Percentiles rank a stretch among this genome's conserved stretches.
These are phyloP conservation scores for Trichoderma pleuroti DNA, from an alignment of 2,329 filamentous ascomycete genomes.

Conservation along the genomic window DNA sequence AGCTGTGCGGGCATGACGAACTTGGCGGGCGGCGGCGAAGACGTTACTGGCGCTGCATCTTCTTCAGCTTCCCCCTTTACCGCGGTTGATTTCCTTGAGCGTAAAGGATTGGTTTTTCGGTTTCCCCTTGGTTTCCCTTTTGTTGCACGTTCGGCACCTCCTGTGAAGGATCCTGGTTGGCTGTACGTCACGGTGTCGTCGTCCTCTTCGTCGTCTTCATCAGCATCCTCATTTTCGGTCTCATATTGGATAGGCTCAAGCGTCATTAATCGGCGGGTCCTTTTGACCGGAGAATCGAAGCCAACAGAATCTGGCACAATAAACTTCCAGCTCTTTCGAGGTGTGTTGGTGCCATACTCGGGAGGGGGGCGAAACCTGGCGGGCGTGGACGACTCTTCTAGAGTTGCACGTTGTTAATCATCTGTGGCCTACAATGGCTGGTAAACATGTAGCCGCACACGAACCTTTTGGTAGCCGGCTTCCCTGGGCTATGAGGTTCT, in stretches of 20 bases:
- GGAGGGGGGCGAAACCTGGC: not conserved
- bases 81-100: not conserved
- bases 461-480: constrained; percentile 7
- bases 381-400: not conserved
- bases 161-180: not conserved
- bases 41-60: constrained; percentile 1
- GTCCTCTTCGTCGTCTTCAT: not conserved
- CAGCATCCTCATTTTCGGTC: not conserved
- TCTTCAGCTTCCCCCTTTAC: not conserved
- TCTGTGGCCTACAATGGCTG: not conserved
- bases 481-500: constrained; percentile 24
- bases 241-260: not conserved
- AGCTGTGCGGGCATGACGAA: constrained; percentile 25
- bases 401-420: not conserved
- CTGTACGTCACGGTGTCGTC: not conserved
- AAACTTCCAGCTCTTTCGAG: constrained; percentile 6
- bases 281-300: constrained; percentile 1
- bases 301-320: not conserved
- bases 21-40: constrained; percentile 21
- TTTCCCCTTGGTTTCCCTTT: not conserved
- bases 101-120: not conserved
- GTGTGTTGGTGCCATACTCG: not conserved
- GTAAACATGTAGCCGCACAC: not conserved
- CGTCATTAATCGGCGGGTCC: not conserved
- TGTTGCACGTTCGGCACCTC: not conserved